phyloP scores from a whole-genome alignment of 1,139 yeast species.

The Ogataea hybrid region DNA sequence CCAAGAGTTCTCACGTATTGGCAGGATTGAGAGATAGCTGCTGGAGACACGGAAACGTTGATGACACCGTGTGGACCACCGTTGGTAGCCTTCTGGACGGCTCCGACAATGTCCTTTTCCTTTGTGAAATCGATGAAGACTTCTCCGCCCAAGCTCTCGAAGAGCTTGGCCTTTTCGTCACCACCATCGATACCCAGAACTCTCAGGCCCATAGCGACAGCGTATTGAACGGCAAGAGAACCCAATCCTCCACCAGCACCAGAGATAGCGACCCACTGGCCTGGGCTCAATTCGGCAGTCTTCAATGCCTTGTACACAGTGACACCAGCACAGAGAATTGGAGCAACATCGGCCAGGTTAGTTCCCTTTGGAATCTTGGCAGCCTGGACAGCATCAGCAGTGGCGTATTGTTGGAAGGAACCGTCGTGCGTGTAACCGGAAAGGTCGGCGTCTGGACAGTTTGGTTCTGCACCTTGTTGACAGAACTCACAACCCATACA shows the following conservation, averaged over 20 bases:
- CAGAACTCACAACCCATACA: slow-evolving; percentile 71
- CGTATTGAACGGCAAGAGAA: slow-evolving; percentile 71
- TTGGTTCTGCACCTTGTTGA: slow-evolving; percentile 61
- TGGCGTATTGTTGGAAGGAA: slow-evolving; percentile 76
- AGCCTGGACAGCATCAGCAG: slow-evolving; percentile 77
- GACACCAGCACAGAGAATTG: slow-evolving; percentile 78
- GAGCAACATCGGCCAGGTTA: slow-evolving; percentile 66
- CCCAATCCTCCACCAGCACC: slow-evolving; percentile 86
- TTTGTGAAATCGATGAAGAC: slow-evolving; percentile 61
- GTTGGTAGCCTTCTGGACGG: slow-evolving; percentile 52
- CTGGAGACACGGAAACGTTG: slow-evolving; percentile 70
- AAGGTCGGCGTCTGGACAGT: slow-evolving; percentile 64
- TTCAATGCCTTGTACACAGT: slow-evolving; percentile 78
- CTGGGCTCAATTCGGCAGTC: slow-evolving; percentile 57
- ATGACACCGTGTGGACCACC: slow-evolving; percentile 80
- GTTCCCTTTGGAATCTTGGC: slow-evolving; percentile 66
- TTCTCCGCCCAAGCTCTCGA: slow-evolving; percentile 63
- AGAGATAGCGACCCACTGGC: slow-evolving; percentile 75
- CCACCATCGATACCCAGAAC: slow-evolving; percentile 79
- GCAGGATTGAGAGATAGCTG: slow-evolving; percentile 61
- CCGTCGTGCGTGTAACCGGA: slow-evolving; percentile 82
- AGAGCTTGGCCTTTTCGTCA: slow-evolving; percentile 58
- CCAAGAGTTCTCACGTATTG: slow-evolving; percentile 67
- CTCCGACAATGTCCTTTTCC: slow-evolving; percentile 55
- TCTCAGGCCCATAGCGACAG: slow-evolving; percentile 72